Evolutionary conservation across 208 protist species (phyloP).

Genomic region (Leishmania martiniquensis): DNA sequence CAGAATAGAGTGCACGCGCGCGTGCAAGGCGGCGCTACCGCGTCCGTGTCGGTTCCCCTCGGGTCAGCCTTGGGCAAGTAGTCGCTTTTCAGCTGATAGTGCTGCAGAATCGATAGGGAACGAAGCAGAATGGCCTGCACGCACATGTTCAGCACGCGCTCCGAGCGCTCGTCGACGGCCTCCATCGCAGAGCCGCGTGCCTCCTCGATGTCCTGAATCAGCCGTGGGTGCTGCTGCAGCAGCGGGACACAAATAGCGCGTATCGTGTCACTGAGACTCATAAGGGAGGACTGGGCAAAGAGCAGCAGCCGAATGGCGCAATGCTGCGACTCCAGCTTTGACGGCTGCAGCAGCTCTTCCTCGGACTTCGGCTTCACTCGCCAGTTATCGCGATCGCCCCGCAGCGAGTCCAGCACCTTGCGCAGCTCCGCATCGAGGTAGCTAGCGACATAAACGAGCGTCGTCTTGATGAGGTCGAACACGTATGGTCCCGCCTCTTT

Average conservation of each 20-base stretch:
- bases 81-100: constrained; percentile 80
- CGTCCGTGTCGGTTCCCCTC: constrained; percentile 44
- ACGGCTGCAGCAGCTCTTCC: constrained; percentile 64
- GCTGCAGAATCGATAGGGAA: constrained; percentile 73
- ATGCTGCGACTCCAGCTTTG: constrained; percentile 75
- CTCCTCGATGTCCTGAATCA: constrained; percentile 63
- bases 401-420: constrained; percentile 71
- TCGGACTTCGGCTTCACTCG: constrained; percentile 63
- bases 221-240: constrained; percentile 50
- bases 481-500: constrained; percentile 53
- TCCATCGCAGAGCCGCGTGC: constrained; percentile 50
- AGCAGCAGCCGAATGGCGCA: constrained; percentile 87
- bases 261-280: constrained; percentile 67
- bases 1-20: constrained; percentile 89
- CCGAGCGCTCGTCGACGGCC: constrained; percentile 61
- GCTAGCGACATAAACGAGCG: constrained; percentile 48
- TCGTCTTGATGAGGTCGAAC: constrained; percentile 53
- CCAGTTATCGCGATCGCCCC: constrained; percentile 76
- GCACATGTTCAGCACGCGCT: constrained; percentile 80
- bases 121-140: constrained; percentile 76
- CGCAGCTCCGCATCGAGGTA: constrained; percentile 74
- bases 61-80: constrained; percentile 60
- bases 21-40: constrained; percentile 80
- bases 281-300: constrained; percentile 81
- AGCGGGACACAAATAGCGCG: constrained; percentile 53